Percentiles rank a stretch among this genome's conserved stretches.
phyloP scores from a whole-genome alignment of 257 asterid genomes.

The Haberlea rhodopensis region DNA sequence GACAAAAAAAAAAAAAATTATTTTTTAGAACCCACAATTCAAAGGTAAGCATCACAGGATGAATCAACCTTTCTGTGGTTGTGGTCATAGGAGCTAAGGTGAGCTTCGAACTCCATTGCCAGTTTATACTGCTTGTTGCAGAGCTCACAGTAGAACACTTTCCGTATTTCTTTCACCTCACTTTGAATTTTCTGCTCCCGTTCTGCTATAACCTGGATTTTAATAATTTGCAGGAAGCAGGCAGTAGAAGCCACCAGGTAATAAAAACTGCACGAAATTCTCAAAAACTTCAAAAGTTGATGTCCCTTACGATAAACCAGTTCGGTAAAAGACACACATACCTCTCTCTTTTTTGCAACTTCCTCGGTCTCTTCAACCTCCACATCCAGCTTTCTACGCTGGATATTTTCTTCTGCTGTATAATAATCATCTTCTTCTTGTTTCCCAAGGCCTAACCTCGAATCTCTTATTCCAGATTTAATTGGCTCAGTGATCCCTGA shows the following conservation, averaged over 20 bases:
- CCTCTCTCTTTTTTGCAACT: conserved; percentile 94
- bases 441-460: conserved; percentile 91
- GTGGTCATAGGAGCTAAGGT: conserved; percentile 95
- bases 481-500: conserved; percentile 91
- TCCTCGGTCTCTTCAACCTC: conserved; percentile 96
- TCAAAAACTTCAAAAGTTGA: conserved; percentile 93
- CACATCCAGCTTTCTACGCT: conserved; percentile 84
- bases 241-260: conserved; percentile 99
- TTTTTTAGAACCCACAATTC: conserved; percentile 17
- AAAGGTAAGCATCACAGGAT: conserved; percentile 13
- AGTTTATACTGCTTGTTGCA: conserved; percentile 98
- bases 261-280: conserved; percentile 98
- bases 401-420: conserved; percentile 98
- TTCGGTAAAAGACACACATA: conserved; percentile 93
- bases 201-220: conserved; percentile 99
- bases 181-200: conserved; percentile 92
- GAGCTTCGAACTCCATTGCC: conserved; percentile 98
- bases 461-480: conserved; percentile 90
- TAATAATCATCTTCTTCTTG: conserved; percentile 97
- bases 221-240: conserved; percentile 99
- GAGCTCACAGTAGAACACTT: conserved; percentile 93
- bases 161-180: conserved; percentile 94
- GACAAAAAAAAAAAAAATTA: conserved; percentile 1
- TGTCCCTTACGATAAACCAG: conserved; percentile 79
- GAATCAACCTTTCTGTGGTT: conserved; percentile 86